Conservation (phyloP, 2,329 filamentous ascomycete species). For the Didymellaceae sp. region DNA sequence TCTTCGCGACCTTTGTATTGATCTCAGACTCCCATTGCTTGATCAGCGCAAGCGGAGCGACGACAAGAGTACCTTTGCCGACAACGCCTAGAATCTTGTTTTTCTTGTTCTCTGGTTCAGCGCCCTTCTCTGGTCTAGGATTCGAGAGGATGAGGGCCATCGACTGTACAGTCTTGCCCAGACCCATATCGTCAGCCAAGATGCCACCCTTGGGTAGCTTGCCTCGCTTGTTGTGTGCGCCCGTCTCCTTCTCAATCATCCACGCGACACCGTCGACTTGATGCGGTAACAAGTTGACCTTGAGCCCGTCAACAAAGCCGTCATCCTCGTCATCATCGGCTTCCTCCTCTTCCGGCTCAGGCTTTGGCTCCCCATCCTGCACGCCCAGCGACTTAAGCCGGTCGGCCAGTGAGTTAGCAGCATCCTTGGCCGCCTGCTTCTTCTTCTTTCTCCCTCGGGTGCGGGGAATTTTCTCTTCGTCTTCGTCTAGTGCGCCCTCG, state of each 20-base stretch:
- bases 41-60: slow-evolving; percentile 91
- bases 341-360: slow-evolving; percentile 47
- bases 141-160: slow-evolving; percentile 88
- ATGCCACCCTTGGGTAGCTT: slow-evolving; percentile 89
- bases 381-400: slow-evolving; percentile 54
- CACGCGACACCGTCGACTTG: slow-evolving; percentile 93
- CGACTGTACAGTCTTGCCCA: slow-evolving; percentile 95
- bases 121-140: slow-evolving; percentile 66
- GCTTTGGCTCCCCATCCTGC: slow-evolving; percentile 58
- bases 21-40: slow-evolving; percentile 97
- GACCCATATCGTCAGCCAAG: slow-evolving; percentile 94
- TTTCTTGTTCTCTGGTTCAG: slow-evolving; percentile 55
- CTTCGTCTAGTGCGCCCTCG: slow-evolving; percentile 80
- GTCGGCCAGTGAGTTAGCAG: slow-evolving; percentile 50
- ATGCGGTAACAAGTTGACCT: slow-evolving; percentile 87
- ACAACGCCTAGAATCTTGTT: slow-evolving; percentile 73
- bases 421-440: slow-evolving; percentile 44
- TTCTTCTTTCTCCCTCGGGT: slow-evolving; percentile 55
- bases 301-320: slow-evolving; percentile 77
- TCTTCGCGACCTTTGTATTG: slow-evolving; percentile 74
- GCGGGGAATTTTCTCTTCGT: slow-evolving; percentile 63
- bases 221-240: slow-evolving; percentile 78
- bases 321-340: slow-evolving; percentile 61
- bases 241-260: slow-evolving; percentile 93
- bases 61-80: slow-evolving; percentile 83